Conservation (phyloP, 345 rosid genomes). For the Hibiscus mutabilis region DNA sequence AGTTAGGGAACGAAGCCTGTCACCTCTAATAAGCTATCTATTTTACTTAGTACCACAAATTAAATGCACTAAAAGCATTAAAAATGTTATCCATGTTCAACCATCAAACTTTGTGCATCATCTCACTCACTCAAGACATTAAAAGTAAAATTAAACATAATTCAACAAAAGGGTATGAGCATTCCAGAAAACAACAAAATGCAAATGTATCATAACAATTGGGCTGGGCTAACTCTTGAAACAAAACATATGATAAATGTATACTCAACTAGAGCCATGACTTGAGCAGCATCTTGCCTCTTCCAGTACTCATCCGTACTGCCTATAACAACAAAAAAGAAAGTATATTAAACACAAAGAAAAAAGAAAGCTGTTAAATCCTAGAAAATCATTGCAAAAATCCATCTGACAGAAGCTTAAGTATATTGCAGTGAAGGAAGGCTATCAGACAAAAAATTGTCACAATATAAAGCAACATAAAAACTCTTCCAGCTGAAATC, state of each 20-base stretch:
- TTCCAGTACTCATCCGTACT: slow-evolving; percentile 89
- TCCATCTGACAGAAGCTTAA: neutral
- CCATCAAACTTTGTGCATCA: neutral
- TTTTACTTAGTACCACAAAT: neutral
- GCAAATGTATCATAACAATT: neutral
- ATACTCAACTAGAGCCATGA: slow-evolving; percentile 67
- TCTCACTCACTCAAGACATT: neutral
- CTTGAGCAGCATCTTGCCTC: slow-evolving; percentile 79
- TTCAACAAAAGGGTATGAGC: neutral
- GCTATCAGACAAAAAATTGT: neutral
- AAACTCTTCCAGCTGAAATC: neutral
- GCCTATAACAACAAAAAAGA: slow-evolving; percentile 36
- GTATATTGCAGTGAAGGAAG: neutral
- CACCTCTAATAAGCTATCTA: neutral
- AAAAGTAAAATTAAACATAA: neutral
- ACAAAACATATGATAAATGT: slow-evolving; percentile 5
- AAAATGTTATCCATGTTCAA: neutral
- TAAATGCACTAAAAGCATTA: neutral
- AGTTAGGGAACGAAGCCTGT: slow-evolving; percentile 8
- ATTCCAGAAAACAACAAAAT: neutral
- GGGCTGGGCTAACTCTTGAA: neutral
- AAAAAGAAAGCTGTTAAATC: neutral
- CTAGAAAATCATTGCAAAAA: neutral
- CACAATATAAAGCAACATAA: neutral
- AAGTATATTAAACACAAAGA: neutral